These are phyloP conservation scores for Hypoxylon sp. DNA, from an alignment of 2,329 filamentous ascomycete species.

Conservation along the genomic window DNA sequence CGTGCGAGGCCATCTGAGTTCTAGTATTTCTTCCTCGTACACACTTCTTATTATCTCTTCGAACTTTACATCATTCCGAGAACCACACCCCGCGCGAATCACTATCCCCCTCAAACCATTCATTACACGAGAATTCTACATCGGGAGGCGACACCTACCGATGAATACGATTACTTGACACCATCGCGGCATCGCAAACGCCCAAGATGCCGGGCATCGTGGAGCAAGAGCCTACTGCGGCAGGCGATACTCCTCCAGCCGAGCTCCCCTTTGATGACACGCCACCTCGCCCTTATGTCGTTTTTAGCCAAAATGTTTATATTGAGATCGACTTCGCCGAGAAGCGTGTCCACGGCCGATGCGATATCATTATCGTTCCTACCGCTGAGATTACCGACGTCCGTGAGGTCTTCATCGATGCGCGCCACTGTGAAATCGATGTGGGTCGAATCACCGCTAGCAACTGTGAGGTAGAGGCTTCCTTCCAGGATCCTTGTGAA, in stretches of 20 bases:
- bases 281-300: constrained; percentile 59
- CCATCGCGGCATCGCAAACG: constrained; percentile 44
- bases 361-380: constrained; percentile 83
- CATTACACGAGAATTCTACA: not conserved
- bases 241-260: constrained; percentile 47
- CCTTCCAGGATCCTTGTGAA: constrained; percentile 76
- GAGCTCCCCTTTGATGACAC: constrained; percentile 55
- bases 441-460: constrained; percentile 67
- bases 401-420: constrained; percentile 71
- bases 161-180: constrained; percentile 46
- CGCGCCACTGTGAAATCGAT: constrained; percentile 73
- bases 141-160: constrained; percentile 12
- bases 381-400: constrained; percentile 70
- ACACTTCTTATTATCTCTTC: not conserved
- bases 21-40: not conserved
- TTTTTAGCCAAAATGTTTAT: constrained; percentile 89
- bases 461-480: constrained; percentile 61
- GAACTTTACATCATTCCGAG: not conserved
- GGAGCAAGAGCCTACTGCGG: constrained; percentile 50
- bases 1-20: constrained; percentile 2
- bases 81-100: not conserved
- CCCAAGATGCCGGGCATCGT: constrained; percentile 54
- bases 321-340: constrained; percentile 89
- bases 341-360: constrained; percentile 81
- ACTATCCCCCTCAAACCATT: not conserved